Evolutionary conservation across 176 grass and related monocot genomes (phyloP).

Genomic region (Bolboschoenus planiculmis): DNA sequence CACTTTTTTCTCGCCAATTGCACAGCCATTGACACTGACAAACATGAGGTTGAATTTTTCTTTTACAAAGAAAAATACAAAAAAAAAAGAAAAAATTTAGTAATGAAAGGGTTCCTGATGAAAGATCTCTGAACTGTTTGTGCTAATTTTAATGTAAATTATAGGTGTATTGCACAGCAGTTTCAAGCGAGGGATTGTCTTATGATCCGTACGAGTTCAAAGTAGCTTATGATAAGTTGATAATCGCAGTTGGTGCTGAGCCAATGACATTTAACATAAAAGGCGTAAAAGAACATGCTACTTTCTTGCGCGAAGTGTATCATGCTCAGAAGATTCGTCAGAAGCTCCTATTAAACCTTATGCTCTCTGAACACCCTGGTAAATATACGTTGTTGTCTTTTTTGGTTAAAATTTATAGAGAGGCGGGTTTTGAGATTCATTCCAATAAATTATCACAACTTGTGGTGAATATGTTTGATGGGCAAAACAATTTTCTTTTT

Average conservation of each 20-base stretch:
- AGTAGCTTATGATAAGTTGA: constrained; percentile 87
- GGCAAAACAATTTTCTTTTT: too few relatives aligned
- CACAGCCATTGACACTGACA: constrained; percentile 43
- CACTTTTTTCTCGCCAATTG: constrained; percentile 79
- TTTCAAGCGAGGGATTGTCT: constrained; percentile 26
- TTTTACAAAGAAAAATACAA: not conserved
- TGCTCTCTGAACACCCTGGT: constrained; percentile 93
- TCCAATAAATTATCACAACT: too few relatives aligned
- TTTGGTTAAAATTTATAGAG: not conserved
- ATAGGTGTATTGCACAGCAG: constrained; percentile 50
- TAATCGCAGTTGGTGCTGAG: constrained; percentile 77
- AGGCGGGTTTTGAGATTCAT: not conserved
- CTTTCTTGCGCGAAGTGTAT: constrained; percentile 84
- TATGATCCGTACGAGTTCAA: constrained; percentile 56
- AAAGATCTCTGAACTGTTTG: not conserved
- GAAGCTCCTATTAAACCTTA: constrained; percentile 81
- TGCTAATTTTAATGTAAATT: not conserved
- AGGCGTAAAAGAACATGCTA: constrained; percentile 78
- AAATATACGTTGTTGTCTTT: not conserved
- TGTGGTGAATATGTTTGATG: too few relatives aligned
- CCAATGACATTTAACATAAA: constrained; percentile 83
- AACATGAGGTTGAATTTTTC: constrained; percentile 40
- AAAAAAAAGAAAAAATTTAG: not conserved
- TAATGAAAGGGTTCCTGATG: not conserved
- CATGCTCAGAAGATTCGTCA: constrained; percentile 87